These are phyloP conservation scores for Prunus padus DNA, from an alignment of 306 rosid genomes.

Conservation along the genomic window DNA sequence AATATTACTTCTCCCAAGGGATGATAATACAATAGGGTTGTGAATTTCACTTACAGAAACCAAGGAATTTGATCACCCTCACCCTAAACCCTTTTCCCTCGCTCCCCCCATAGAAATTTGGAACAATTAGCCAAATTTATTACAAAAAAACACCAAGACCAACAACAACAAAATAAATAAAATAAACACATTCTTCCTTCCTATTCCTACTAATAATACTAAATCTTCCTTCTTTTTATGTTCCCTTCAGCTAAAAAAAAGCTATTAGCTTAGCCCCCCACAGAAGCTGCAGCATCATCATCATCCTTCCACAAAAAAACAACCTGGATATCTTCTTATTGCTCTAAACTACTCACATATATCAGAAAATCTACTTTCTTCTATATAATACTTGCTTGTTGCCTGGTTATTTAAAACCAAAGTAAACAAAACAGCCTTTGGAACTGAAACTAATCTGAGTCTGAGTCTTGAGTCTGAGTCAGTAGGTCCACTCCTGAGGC, in stretches of 20 bases:
- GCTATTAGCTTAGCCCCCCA: slow-evolving; percentile 20
- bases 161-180: background rate
- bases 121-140: slow-evolving; percentile 38
- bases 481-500: slow-evolving; percentile 91
- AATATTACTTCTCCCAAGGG: slow-evolving; percentile 12
- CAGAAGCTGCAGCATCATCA: slow-evolving; percentile 37
- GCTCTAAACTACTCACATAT: slow-evolving; percentile 40
- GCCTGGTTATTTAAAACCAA: background rate
- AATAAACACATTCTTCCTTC: slow-evolving; percentile 9
- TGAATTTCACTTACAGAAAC: background rate
- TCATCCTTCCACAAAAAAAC: slow-evolving; percentile 25
- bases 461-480: slow-evolving; percentile 9
- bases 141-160: slow-evolving; percentile 19
- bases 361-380: slow-evolving; percentile 21
- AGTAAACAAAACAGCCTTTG: slow-evolving; percentile 1
- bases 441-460: background rate
- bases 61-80: slow-evolving; percentile 2
- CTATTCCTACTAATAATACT: slow-evolving; percentile 11
- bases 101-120: slow-evolving; percentile 18
- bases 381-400: slow-evolving; percentile 20
- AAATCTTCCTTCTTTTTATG: slow-evolving; percentile 15
- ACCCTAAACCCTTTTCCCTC: slow-evolving; percentile 7
- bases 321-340: slow-evolving; percentile 52
- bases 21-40: background rate
- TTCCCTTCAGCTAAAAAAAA: slow-evolving; percentile 32